Evolutionary conservation across 345 rosid genomes (phyloP).

Genomic region (Euphorbia tirucalli): DNA sequence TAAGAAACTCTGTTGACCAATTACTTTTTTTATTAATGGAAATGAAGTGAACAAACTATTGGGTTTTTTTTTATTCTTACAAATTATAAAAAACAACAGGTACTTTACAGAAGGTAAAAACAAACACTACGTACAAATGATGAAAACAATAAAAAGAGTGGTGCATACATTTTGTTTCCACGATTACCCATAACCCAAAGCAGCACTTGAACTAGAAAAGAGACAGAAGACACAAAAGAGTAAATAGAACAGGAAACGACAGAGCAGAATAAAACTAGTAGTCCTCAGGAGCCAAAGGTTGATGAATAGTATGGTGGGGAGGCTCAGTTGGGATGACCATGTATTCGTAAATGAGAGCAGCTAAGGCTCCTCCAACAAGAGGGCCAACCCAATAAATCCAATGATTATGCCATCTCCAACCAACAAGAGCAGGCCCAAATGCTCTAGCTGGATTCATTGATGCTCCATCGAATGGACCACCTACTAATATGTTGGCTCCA

Average conservation of each 20-base stretch:
- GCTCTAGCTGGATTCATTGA: conserved; percentile 51
- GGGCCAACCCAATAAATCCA: conserved; percentile 62
- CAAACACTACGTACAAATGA: too few relatives aligned
- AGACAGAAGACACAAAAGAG: not conserved
- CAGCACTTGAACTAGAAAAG: too few relatives aligned
- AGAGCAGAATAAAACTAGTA: conserved; percentile 31
- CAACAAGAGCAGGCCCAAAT: conserved; percentile 46
- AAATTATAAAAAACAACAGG: too few relatives aligned
- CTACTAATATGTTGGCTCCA: conserved; percentile 44
- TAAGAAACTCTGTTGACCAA: too few relatives aligned
- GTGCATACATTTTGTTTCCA: too few relatives aligned
- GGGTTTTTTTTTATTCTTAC: too few relatives aligned
- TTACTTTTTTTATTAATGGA: too few relatives aligned
- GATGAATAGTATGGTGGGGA: conserved; percentile 39
- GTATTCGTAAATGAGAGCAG: conserved; percentile 53
- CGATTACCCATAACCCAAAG: too few relatives aligned
- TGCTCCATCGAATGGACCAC: conserved; percentile 52
- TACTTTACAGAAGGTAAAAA: too few relatives aligned
- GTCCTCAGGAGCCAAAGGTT: conserved; percentile 82
- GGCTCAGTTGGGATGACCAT: conserved; percentile 49
- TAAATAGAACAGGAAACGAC: not conserved
- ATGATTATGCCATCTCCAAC: conserved; percentile 51
- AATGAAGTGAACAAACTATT: too few relatives aligned
- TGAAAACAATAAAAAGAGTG: too few relatives aligned
- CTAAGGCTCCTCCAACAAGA: conserved; percentile 42